Percentiles rank a stretch among this genome's conserved stretches.
Conservation (phyloP, 768 basidiomycete species). For the Pleurotus sapidus region DNA sequence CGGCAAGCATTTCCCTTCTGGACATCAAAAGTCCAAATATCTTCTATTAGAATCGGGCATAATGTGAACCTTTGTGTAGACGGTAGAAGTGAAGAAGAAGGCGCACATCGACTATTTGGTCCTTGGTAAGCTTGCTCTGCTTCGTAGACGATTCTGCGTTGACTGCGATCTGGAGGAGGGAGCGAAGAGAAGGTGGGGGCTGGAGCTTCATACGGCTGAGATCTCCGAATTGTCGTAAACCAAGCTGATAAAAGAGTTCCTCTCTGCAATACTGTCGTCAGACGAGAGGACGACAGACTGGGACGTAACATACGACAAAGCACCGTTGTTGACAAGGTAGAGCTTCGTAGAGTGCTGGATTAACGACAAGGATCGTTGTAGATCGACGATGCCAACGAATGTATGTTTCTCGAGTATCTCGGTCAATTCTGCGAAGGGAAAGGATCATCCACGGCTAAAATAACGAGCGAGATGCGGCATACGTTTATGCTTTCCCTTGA, state of each 20-base stretch:
- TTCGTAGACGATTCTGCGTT: slow-evolving; percentile 61
- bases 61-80: too few relatives aligned
- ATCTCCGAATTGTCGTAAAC: slow-evolving; percentile 86
- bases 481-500: slow-evolving; percentile 71
- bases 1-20: slow-evolving; percentile 80
- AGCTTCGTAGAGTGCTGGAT: slow-evolving; percentile 87
- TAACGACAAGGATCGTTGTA: slow-evolving; percentile 68
- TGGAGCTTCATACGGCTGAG: slow-evolving; percentile 75
- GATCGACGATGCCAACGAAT: slow-evolving; percentile 90
- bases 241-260: slow-evolving; percentile 94
- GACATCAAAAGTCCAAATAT: slow-evolving; percentile 60
- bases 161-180: slow-evolving; percentile 77
- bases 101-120: slow-evolving; percentile 70
- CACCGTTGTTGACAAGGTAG: slow-evolving; percentile 84
- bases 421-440: slow-evolving; percentile 56
- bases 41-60: slow-evolving; percentile 35
- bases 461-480: slow-evolving; percentile 19
- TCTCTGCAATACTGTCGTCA: slow-evolving; percentile 47
- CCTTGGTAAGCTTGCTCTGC: slow-evolving; percentile 50
- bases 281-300: not conserved
- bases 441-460: not conserved
- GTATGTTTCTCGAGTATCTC: slow-evolving; percentile 86
- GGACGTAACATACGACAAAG: slow-evolving; percentile 56
- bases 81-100: not conserved
- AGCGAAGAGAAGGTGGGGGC: slow-evolving; percentile 72